phyloP scores from a whole-genome alignment of 116 monocot genomes.

The Posidonia oceanica region DNA sequence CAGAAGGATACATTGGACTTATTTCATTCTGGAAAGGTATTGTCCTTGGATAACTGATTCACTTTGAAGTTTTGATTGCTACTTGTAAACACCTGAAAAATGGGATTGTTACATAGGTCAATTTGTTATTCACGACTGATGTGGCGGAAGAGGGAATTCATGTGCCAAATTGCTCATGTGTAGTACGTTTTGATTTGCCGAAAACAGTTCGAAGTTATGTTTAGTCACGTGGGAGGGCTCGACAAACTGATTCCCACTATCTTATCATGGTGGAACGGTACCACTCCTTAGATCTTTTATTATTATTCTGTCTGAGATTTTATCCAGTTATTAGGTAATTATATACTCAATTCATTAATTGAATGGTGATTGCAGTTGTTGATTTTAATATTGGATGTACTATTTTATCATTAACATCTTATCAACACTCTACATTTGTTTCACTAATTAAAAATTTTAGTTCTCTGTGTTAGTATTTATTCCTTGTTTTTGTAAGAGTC shows the following conservation, averaged over 20 bases:
- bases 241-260: conserved; percentile 51
- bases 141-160: conserved; percentile 81
- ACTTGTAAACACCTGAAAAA: not conserved
- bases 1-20: conserved; percentile 62
- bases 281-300: too few relatives aligned
- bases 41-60: not conserved
- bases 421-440: too few relatives aligned
- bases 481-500: too few relatives aligned
- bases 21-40: conserved; percentile 75
- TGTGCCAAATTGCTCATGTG: conserved; percentile 76
- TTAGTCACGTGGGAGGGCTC: conserved; percentile 74
- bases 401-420: too few relatives aligned
- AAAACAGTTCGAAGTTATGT: conserved; percentile 80
- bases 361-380: too few relatives aligned
- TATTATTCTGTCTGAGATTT: too few relatives aligned
- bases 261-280: conserved; percentile 89
- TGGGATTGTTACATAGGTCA: conserved; percentile 33
- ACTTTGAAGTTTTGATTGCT: not conserved
- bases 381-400: too few relatives aligned
- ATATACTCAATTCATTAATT: too few relatives aligned
- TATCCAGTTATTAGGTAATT: too few relatives aligned
- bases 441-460: too few relatives aligned
- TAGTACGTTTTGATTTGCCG: conserved; percentile 85
- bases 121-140: conserved; percentile 82
- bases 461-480: too few relatives aligned